phyloP scores from a whole-genome alignment of 208 protist genomes.

The Phytomonas francai region DNA sequence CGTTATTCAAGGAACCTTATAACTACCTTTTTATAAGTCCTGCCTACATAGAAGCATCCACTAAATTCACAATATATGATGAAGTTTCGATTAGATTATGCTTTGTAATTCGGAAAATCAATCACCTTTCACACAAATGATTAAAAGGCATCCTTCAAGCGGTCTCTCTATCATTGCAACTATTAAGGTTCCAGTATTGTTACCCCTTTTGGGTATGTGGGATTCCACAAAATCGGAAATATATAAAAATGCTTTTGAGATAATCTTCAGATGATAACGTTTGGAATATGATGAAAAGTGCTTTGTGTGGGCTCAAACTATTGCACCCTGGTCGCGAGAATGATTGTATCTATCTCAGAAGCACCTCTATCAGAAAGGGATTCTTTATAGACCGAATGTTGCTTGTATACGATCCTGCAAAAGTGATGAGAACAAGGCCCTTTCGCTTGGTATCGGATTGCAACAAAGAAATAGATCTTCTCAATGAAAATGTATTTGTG shows the following conservation, averaged over 20 bases:
- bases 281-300: neutral
- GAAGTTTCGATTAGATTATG: neutral
- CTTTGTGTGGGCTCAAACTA: too few relatives aligned
- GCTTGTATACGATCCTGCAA: slow-evolving; percentile 28
- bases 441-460: slow-evolving; percentile 45
- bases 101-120: neutral
- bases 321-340: slow-evolving; percentile 3
- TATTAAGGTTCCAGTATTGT: neutral
- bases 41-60: neutral
- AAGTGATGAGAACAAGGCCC: slow-evolving; percentile 29
- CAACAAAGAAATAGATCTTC: slow-evolving; percentile 38
- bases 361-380: slow-evolving; percentile 55
- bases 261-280: neutral
- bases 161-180: neutral
- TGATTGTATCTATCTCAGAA: slow-evolving; percentile 30
- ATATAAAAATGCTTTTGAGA: neutral
- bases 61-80: neutral
- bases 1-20: neutral
- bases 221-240: neutral
- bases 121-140: neutral
- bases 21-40: neutral
- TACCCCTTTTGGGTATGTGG: neutral
- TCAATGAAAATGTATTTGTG: slow-evolving; percentile 17
- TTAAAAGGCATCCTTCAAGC: neutral
- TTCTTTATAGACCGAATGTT: slow-evolving; percentile 51